Base-by-base conservation (phyloP, 140 eudicot genomes). In the Stevia rebaudiana region DNA sequence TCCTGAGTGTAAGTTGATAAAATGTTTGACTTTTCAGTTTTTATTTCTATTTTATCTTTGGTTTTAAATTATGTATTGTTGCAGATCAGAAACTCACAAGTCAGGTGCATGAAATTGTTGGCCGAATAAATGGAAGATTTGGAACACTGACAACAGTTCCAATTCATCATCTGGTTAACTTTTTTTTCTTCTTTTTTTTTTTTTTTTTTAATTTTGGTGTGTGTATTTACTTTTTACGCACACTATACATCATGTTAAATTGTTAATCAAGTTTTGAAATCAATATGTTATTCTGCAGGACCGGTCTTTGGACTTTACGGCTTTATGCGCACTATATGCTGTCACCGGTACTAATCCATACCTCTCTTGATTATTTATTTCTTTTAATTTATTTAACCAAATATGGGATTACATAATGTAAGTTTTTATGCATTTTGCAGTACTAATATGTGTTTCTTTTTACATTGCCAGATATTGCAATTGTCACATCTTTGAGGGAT, bases 51-150 rank as follows among this genome's bases (percentile, higher is more conserved):
- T 25, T 50, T 59, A 11, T 59, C 22, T 22, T 39, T 49, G 15
- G 56, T 66, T 67, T 75, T 58, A 18, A 21, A 44, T 47, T 22
- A 61, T 59, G 50, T 68, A 57, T 49, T 66, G 68, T 74, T 47
- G 33, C 82, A 91, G 98, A 91, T 79, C 96, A 91, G 81, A 91
- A 87, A 71, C 96, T 91, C 63, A 91, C 98, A 18, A 87, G 98
- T 79, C 98, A 91, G 63, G 98, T 87, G 63, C 96, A 91, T 81
- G 98, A 91, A 79, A 91, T 91, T 59, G 98, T 90, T 57, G 97
- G 97, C 50, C 89, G 98, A 50, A 87, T 91, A 72, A 91, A 91
- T 65, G 98, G 98, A 50, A 80, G 95, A 77, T 91, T 91, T 70
- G 98, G 98, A 74, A 74, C 89, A 41, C 74, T 87, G 70, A 74